A percentile compares a stretch with the other conserved stretches of the same genome.
These are phyloP conservation scores for Zalerion maritima DNA, from an alignment of 495 filamentous ascomycete genomes.

Conservation along the genomic window DNA sequence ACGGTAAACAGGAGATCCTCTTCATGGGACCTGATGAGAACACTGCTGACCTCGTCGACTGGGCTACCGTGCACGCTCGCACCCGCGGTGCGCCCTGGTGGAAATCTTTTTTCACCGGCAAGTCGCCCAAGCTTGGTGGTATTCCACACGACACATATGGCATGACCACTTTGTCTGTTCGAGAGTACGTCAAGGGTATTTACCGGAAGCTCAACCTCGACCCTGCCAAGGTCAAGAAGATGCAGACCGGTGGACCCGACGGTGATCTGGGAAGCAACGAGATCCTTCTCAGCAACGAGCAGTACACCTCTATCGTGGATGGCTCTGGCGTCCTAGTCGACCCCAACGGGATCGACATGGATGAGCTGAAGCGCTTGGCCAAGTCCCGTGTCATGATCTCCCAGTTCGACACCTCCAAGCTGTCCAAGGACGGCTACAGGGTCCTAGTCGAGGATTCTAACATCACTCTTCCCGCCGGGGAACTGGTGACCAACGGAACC, in stretches of 20 bases:
- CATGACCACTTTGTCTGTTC: constrained; percentile 95
- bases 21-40: constrained; percentile 99
- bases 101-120: constrained; percentile 99
- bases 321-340: constrained; percentile 91
- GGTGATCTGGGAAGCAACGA: constrained; percentile 96
- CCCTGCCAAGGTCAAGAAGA: constrained; percentile 65
- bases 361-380: constrained; percentile 71
- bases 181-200: constrained; percentile 89
- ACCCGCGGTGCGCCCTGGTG: constrained; percentile 87
- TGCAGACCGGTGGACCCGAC: constrained; percentile 96
- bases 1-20: constrained; percentile 86
- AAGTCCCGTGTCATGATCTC: constrained; percentile 81
- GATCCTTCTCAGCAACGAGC: constrained; percentile 89
- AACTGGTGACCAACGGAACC: constrained; percentile 79
- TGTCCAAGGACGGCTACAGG: constrained; percentile 77
- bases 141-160: constrained; percentile 94
- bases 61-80: constrained; percentile 91
- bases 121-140: constrained; percentile 87
- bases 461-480: constrained; percentile 70
- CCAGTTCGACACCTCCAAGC: constrained; percentile 70
- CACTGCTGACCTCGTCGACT: constrained; percentile 91
- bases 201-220: constrained; percentile 90
- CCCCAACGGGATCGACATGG: constrained; percentile 71
- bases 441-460: constrained; percentile 88
- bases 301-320: constrained; percentile 85